These are phyloP conservation scores for Acanthamoeba sp. DNA, from an alignment of 208 protist genomes.

Conservation along the genomic window DNA sequence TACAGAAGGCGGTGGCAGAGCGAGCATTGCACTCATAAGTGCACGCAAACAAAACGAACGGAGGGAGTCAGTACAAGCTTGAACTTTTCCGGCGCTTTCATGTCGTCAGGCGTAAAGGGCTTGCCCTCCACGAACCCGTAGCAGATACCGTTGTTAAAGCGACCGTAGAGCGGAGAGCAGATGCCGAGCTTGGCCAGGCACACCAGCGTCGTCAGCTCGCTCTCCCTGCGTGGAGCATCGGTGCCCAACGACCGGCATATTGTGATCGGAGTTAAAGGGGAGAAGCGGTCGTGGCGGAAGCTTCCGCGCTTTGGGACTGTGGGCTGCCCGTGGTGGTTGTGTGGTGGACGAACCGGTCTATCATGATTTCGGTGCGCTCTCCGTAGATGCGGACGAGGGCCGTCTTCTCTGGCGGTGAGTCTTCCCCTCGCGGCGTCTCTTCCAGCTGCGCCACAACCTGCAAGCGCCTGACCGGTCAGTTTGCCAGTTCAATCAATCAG, in stretches of 20 bases:
- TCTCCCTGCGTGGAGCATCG: not conserved
- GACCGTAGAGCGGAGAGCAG: constrained; percentile 58
- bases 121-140: constrained; percentile 66
- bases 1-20: too few relatives aligned
- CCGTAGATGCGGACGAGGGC: constrained; percentile 75
- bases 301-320: not conserved
- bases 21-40: too few relatives aligned
- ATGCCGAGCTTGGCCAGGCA: constrained; percentile 50
- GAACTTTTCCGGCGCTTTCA: constrained; percentile 62
- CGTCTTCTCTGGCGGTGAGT: constrained; percentile 20
- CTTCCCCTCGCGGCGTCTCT: not conserved
- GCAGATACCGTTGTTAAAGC: constrained; percentile 67
- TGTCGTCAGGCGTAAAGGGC: constrained; percentile 67
- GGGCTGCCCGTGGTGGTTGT: too few relatives aligned
- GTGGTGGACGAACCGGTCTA: not conserved
- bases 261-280: not conserved
- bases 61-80: not conserved
- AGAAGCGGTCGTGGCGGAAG: not conserved
- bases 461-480: too few relatives aligned
- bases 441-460: constrained; percentile 52
- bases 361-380: constrained; percentile 74
- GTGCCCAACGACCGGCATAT: not conserved
- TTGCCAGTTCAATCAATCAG: too few relatives aligned
- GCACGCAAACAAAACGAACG: not conserved
- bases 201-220: constrained; percentile 49